These are phyloP conservation scores for Populus euphratica DNA, from an alignment of 345 rosid genomes.

Conservation along the genomic window DNA sequence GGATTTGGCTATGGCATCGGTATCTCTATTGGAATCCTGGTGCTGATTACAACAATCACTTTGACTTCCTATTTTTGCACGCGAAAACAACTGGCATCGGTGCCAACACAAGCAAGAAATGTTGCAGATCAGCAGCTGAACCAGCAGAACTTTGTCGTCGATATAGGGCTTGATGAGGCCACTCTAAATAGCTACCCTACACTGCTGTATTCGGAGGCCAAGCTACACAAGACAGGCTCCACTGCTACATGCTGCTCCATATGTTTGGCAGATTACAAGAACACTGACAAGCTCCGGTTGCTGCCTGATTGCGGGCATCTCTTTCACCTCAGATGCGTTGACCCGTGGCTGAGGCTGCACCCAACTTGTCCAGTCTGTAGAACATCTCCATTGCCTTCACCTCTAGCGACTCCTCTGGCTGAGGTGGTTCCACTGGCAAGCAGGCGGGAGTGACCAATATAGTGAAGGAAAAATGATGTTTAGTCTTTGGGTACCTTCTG, in stretches of 20 bases:
- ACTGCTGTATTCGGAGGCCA: constrained; percentile 64
- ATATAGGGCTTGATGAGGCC: constrained; percentile 64
- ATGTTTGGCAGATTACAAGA: constrained; percentile 77
- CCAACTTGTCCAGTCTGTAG: constrained; percentile 79
- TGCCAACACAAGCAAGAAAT: neutral
- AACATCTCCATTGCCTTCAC: constrained; percentile 85
- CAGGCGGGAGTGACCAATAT: constrained; percentile 33
- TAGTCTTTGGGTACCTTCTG: neutral
- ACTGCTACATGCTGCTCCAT: constrained; percentile 67
- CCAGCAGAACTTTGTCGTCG: constrained; percentile 29
- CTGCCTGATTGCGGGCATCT: constrained; percentile 78
- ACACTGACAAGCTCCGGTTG: constrained; percentile 45
- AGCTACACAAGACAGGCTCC: constrained; percentile 31
- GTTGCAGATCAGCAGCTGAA: neutral
- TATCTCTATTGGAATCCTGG: constrained; percentile 39
- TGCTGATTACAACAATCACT: constrained; percentile 40
- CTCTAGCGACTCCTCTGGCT: constrained; percentile 65
- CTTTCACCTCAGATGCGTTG: constrained; percentile 76
- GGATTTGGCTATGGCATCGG: constrained; percentile 46
- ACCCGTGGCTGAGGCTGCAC: constrained; percentile 74
- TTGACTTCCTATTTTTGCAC: constrained; percentile 46
- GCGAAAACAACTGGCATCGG: constrained; percentile 8
- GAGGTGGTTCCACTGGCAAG: constrained; percentile 70
- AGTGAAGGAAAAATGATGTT: neutral
- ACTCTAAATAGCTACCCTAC: constrained; percentile 70